Conservation (phyloP, 176 grass and related monocot genomes). For the Carex littledalei region DNA sequence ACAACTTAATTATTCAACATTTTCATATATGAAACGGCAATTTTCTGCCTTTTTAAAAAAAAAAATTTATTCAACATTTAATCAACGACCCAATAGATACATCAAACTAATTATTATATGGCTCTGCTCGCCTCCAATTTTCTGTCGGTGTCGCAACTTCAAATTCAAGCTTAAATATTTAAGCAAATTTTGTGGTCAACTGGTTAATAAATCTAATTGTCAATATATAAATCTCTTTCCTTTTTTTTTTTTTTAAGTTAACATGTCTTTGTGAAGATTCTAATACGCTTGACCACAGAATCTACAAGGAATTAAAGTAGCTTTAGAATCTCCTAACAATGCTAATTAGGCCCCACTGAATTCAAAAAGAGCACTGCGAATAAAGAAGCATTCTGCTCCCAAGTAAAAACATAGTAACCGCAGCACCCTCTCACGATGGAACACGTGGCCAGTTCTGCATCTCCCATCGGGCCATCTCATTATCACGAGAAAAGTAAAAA, state of each 20-base stretch:
- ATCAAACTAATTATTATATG: no score
- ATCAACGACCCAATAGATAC: no score
- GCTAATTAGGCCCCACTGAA: no score
- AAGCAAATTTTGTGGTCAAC: neutral
- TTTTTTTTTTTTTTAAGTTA: neutral
- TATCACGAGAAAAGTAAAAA: neutral
- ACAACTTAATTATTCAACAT: no score
- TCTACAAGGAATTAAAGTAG: no score
- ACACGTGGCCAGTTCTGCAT: neutral
- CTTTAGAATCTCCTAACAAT: no score
- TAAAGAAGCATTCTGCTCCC: neutral
- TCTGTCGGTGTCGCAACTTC: neutral
- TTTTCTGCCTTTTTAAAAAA: no score
- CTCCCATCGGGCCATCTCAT: neutral
- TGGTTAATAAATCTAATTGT: neutral
- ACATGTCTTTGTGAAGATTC: neutral
- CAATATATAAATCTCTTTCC: neutral
- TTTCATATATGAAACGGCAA: no score
- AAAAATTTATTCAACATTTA: no score
- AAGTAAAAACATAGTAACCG: neutral
- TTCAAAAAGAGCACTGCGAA: neutral
- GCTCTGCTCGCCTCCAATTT: no score
- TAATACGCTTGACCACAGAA: no score
- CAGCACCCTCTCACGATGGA: neutral
- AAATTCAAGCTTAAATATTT: neutral